These are phyloP conservation scores for Pilasporangium apinafurcum DNA, from an alignment of 352 stramenopile genomes.

Conservation along the genomic window DNA sequence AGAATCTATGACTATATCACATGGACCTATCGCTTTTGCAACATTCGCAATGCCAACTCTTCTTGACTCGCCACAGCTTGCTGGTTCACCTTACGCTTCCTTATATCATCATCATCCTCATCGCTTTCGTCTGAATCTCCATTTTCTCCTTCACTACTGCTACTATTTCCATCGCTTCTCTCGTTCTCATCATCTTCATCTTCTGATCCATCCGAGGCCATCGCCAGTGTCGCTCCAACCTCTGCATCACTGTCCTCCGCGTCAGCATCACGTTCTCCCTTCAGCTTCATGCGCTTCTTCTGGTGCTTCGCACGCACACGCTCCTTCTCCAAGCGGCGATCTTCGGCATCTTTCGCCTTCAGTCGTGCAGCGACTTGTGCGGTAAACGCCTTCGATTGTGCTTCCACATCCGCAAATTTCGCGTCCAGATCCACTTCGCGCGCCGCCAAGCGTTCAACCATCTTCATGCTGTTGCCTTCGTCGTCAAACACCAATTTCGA, in stretches of 20 bases:
- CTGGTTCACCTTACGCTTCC: conserved; percentile 32
- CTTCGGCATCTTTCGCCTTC: conserved; percentile 72
- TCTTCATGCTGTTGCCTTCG: conserved; percentile 79
- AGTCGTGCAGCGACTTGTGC: conserved; percentile 62
- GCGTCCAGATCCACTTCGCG: conserved; percentile 22
- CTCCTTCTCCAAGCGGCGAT: conserved; percentile 80
- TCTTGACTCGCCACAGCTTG: conserved; percentile 59
- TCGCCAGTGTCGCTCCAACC: conserved; percentile 17
- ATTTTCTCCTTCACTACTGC: conserved; percentile 4
- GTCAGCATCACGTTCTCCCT: conserved; percentile 61
- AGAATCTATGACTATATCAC: conserved; percentile 1
- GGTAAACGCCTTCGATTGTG: conserved; percentile 53
- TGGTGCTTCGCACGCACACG: conserved; percentile 85
- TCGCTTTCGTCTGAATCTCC: conserved; percentile 5
- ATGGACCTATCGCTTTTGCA: conserved; percentile 45
- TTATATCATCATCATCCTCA: conserved; percentile 12
- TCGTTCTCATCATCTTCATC: conserved; percentile 9
- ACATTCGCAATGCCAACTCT: conserved; percentile 70
- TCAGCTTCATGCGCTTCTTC: conserved; percentile 83
- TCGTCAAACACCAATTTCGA: conserved; percentile 94
- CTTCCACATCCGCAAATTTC: conserved; percentile 60
- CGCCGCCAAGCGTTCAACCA: conserved; percentile 53
- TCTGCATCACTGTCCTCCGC: conserved; percentile 25
- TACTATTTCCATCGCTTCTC: conserved; percentile 1
- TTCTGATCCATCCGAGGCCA: conserved; percentile 14